phyloP scores from a whole-genome alignment of 352 stramenopile species.

The Globisporangium lucens region DNA sequence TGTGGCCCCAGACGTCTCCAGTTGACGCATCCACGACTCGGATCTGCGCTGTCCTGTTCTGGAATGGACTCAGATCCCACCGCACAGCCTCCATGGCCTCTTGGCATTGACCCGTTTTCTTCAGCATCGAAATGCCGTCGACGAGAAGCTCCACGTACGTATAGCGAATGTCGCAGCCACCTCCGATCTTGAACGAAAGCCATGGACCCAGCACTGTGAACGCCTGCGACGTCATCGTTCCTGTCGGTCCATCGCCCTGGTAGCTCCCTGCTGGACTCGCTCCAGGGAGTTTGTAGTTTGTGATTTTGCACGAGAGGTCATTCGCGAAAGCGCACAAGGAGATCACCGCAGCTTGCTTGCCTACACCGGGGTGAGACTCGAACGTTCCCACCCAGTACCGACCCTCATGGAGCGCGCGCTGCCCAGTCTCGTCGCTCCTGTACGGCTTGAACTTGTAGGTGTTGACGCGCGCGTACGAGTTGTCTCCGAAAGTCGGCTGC shows the following conservation, averaged over 20 bases:
- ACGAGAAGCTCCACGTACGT: conserved; percentile 95
- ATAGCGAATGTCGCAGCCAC: conserved; percentile 90
- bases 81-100: conserved; percentile 87
- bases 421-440: conserved; percentile 30
- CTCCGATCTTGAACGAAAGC: conserved; percentile 94
- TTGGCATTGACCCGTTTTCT: conserved; percentile 86
- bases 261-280: conserved; percentile 57
- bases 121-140: conserved; percentile 86
- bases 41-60: conserved; percentile 85
- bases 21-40: conserved; percentile 91
- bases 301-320: conserved; percentile 49
- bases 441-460: conserved; percentile 49
- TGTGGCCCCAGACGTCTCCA: conserved; percentile 90
- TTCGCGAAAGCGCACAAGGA: conserved; percentile 67
- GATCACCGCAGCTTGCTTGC: conserved; percentile 43
- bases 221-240: conserved; percentile 92
- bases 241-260: conserved; percentile 89
- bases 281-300: conserved; percentile 79
- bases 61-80: conserved; percentile 89
- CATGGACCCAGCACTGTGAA: conserved; percentile 89
- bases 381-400: conserved; percentile 96
- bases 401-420: conserved; percentile 66
- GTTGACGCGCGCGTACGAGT: conserved; percentile 82
- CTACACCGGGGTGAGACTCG: conserved; percentile 83
- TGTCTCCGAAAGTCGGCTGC: conserved; percentile 96